Base-by-base conservation (phyloP, 2,329 filamentous ascomycete genomes). In the Trichoderma oligosporum region DNA sequence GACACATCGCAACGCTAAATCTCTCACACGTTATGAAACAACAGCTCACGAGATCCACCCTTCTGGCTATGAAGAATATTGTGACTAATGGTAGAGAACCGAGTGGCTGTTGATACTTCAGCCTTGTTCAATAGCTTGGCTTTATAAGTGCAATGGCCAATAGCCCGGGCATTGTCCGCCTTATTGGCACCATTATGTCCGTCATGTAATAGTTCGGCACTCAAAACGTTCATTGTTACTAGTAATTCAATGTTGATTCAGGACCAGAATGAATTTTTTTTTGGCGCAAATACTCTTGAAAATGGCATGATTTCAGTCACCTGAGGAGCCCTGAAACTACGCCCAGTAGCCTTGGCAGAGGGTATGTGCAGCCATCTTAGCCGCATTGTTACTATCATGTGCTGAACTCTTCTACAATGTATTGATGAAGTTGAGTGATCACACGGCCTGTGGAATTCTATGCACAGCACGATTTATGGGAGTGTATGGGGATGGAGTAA, bases 71-170 rank as follows among this genome's bases (percentile, higher is more conserved):
- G 20, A 11, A 16, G 25, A 14, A 18, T 12, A 33, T 12, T 12
- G 16, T 18, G 49, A 35, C 36, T n/a, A 44, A 18, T 35, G 39
- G 27, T 44, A 18, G 16, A 6, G 14, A 39, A 24, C 33, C 24
- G 24, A 56, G 44, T 56, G 52, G 52, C 44, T 56, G 41, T 55
- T 18, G 22, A 46, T 55, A 38, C 41, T 36, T 56, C 35, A 56
- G 42, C 42, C 33, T 31, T 31, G 33, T 11, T 47, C 24, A 29
- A 47, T 56, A 39, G 42, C 27, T 46, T 47, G 31, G 31, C 31
- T 22, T 16, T 56, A 24, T 31, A 44, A 6, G 36, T n/a, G 39
- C 27, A 16, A 36, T 36, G 20, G 47, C 20, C 49, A 16, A 53
- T 48, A 25, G 31, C 16, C 27, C 36, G 29, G n/a, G n/a, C n/a